Conservation (phyloP, 139 green algal species). For the Prasinococcaceae sp. region DNA sequence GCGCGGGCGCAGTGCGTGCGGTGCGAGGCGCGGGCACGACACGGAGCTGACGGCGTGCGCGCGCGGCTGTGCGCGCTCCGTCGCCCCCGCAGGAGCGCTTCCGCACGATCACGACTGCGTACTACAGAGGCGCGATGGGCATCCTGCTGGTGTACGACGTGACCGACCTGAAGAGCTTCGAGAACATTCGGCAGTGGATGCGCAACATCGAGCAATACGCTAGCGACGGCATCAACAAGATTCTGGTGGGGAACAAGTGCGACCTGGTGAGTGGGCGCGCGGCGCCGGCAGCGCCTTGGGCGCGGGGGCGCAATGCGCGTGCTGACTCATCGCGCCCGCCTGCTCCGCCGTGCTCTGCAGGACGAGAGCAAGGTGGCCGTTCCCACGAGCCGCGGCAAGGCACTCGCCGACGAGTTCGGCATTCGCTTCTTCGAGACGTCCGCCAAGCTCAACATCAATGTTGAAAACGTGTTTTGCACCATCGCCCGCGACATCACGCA, state of each 20-base stretch:
- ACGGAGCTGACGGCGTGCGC: too few relatives aligned
- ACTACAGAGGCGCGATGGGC: slow-evolving; percentile 91
- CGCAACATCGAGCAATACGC: slow-evolving; percentile 95
- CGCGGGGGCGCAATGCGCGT: too few relatives aligned
- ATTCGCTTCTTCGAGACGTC: slow-evolving; percentile 23
- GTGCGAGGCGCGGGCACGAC: too few relatives aligned
- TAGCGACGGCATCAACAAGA: slow-evolving; percentile 84
- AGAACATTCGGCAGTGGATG: slow-evolving; percentile 97
- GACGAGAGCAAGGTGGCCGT: slow-evolving; percentile 29
- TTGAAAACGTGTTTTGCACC: slow-evolving; percentile 30
- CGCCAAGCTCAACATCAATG: slow-evolving; percentile 29
- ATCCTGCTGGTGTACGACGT: slow-evolving; percentile 97
- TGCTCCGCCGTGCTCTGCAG: neutral
- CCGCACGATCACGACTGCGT: slow-evolving; percentile 88
- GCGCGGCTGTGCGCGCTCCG: too few relatives aligned
- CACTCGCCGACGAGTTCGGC: slow-evolving; percentile 66
- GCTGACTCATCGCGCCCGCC: neutral
- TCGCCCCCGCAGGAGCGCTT: slow-evolving; percentile 98
- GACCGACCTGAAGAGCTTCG: slow-evolving; percentile 84
- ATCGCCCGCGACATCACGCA: slow-evolving; percentile 30
- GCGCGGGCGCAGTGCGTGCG: too few relatives aligned
- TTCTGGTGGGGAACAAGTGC: slow-evolving; percentile 75
- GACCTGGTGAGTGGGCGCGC: slow-evolving; percentile 73
- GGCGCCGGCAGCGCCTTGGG: too few relatives aligned
- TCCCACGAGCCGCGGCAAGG: slow-evolving; percentile 48